These are phyloP conservation scores for Penicillium coffeae DNA, from an alignment of 495 filamentous ascomycete species.

Conservation along the genomic window DNA sequence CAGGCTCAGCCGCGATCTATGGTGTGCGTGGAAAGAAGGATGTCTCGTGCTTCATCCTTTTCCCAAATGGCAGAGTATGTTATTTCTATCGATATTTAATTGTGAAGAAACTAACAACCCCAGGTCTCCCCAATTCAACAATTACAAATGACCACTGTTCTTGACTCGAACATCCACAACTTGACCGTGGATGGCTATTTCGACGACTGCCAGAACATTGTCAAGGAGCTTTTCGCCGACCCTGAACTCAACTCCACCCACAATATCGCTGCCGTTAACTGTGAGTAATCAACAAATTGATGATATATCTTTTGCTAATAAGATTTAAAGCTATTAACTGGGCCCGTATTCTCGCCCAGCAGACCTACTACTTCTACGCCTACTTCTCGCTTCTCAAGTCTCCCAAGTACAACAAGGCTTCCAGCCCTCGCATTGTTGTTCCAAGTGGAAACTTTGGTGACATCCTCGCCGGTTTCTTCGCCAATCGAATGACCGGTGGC, in stretches of 20 bases:
- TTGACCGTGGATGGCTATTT: slow-evolving; percentile 82
- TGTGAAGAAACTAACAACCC: background rate
- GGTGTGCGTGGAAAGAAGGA: slow-evolving; percentile 97
- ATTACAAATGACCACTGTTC: slow-evolving; percentile 89
- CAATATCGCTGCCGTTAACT: slow-evolving; percentile 21
- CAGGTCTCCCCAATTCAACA: slow-evolving; percentile 71
- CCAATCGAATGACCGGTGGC: slow-evolving; percentile 69
- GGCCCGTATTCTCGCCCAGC: slow-evolving; percentile 89
- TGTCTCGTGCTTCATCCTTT: slow-evolving; percentile 84
- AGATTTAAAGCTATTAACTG: slow-evolving; percentile 61
- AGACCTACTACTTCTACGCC: slow-evolving; percentile 79
- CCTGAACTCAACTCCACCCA: slow-evolving; percentile 72
- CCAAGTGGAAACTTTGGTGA: slow-evolving; percentile 98
- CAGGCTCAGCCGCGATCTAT: slow-evolving; percentile 93
- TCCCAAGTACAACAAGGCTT: slow-evolving; percentile 44
- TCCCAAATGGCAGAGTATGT: slow-evolving; percentile 70
- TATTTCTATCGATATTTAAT: background rate
- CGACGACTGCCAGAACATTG: slow-evolving; percentile 94
- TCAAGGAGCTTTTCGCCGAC: slow-evolving; percentile 79
- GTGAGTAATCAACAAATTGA: background rate
- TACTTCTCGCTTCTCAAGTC: slow-evolving; percentile 72
- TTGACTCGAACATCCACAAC: slow-evolving; percentile 85
- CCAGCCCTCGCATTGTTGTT: slow-evolving; percentile 72
- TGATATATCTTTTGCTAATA: background rate
- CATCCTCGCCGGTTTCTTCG: slow-evolving; percentile 89